Percentiles rank a stretch among this genome's conserved stretches.
These are phyloP conservation scores for Recurvomyces mirabilis DNA, from an alignment of 495 filamentous ascomycete species.

Conservation along the genomic window DNA sequence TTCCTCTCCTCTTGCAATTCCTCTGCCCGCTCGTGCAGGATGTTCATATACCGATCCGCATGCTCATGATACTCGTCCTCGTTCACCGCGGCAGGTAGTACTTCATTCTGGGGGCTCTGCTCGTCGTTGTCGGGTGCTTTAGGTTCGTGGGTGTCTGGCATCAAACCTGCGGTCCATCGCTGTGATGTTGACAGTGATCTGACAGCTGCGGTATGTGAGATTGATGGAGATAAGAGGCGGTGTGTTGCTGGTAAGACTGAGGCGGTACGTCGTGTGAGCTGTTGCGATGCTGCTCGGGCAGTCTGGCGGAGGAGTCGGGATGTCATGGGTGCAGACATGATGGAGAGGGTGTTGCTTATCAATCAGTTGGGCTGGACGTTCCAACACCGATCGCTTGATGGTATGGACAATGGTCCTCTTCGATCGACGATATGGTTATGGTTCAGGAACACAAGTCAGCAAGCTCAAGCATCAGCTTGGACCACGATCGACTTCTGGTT, in stretches of 20 bases:
- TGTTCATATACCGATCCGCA: slow-evolving; percentile 53
- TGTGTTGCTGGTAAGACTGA: neutral
- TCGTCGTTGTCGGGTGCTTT: slow-evolving; percentile 21
- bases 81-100: slow-evolving; percentile 52
- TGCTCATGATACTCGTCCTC: slow-evolving; percentile 62
- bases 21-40: slow-evolving; percentile 50
- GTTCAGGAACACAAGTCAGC: too few relatives aligned
- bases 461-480: too few relatives aligned
- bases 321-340: neutral
- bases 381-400: too few relatives aligned
- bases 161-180: slow-evolving; percentile 18
- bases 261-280: neutral
- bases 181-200: slow-evolving; percentile 3
- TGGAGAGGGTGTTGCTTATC: too few relatives aligned
- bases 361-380: too few relatives aligned
- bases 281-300: neutral
- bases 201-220: neutral
- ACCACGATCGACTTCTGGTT: too few relatives aligned
- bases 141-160: slow-evolving; percentile 30
- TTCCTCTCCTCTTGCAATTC: slow-evolving; percentile 50
- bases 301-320: neutral
- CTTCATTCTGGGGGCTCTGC: slow-evolving; percentile 11
- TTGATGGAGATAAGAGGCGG: too few relatives aligned
- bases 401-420: too few relatives aligned
- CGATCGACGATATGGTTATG: too few relatives aligned